phyloP scores from a whole-genome alignment of 371 early-diverging fungal species.

The Mucor racemosus region DNA sequence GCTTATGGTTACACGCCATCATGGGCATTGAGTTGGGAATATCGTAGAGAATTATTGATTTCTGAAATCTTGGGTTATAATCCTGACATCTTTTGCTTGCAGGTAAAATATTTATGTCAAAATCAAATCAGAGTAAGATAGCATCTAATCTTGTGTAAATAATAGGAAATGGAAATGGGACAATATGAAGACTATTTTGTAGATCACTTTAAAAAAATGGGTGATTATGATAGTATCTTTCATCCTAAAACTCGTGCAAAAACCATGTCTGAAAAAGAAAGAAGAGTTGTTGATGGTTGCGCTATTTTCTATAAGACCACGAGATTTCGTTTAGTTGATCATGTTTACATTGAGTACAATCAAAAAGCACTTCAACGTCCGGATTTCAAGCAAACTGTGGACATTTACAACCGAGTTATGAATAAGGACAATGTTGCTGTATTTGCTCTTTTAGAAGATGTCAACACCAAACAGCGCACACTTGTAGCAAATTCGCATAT shows the following conservation, averaged over 20 bases:
- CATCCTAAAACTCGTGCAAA: slow-evolving; percentile 94
- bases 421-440: slow-evolving; percentile 98
- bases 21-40: slow-evolving; percentile 96
- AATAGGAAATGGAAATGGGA: slow-evolving; percentile 80
- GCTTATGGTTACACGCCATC: slow-evolving; percentile 96
- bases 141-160: neutral
- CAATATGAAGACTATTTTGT: slow-evolving; percentile 88
- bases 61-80: slow-evolving; percentile 88
- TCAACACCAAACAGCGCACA: slow-evolving; percentile 69
- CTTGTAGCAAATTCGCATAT: slow-evolving; percentile 94
- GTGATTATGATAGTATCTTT: slow-evolving; percentile 92
- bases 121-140: too few relatives aligned
- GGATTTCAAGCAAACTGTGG: slow-evolving; percentile 89
- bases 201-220: slow-evolving; percentile 72
- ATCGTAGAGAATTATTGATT: slow-evolving; percentile 90
- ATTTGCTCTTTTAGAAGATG: slow-evolving; percentile 84
- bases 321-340: slow-evolving; percentile 66
- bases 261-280: slow-evolving; percentile 92
- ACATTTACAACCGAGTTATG: slow-evolving; percentile 95
- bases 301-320: slow-evolving; percentile 94
- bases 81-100: slow-evolving; percentile 96
- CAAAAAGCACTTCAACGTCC: slow-evolving; percentile 88
- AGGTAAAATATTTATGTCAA: slow-evolving; percentile 39
- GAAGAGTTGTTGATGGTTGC: slow-evolving; percentile 94
- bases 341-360: slow-evolving; percentile 90